A percentile compares a stretch with the other conserved stretches of the same genome.
phyloP scores from a whole-genome alignment of 371 early-diverging fungal species.

The Mortierella sp. region DNA sequence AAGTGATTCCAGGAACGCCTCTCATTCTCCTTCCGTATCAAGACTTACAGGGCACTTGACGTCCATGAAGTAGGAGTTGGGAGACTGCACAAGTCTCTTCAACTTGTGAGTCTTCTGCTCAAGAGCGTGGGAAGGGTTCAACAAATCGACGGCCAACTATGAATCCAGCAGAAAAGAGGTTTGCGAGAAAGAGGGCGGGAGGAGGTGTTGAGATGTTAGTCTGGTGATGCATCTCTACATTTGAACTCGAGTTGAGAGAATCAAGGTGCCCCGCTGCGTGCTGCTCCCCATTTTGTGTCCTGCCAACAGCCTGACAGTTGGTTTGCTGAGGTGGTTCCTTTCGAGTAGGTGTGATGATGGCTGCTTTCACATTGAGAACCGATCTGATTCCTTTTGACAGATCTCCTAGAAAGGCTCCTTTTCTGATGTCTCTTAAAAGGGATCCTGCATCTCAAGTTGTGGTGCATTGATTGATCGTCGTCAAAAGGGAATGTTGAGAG shows the following conservation, averaged over 20 bases:
- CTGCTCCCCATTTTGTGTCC: no score
- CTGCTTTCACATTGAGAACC: no score
- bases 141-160: slow-evolving; percentile 98
- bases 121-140: slow-evolving; percentile 96
- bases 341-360: no score
- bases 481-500: no score
- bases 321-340: no score
- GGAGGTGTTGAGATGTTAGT: slow-evolving; percentile 24
- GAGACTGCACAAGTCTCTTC: slow-evolving; percentile 99
- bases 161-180: not conserved
- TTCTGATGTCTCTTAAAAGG: no score
- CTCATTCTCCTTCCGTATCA: not conserved
- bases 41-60: slow-evolving; percentile 97
- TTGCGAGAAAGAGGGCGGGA: not conserved
- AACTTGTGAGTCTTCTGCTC: slow-evolving; percentile 98
- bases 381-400: no score
- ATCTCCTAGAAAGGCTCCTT: no score
- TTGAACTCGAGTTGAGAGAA: not conserved
- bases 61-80: slow-evolving; percentile 99
- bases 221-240: slow-evolving; percentile 9
- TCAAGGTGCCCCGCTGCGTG: no score
- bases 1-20: not conserved
- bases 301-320: no score
- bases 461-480: no score
- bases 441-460: no score